Base-by-base conservation (phyloP, 1,284 basidiomycete genomes). In the Naganishia cerealis region DNA sequence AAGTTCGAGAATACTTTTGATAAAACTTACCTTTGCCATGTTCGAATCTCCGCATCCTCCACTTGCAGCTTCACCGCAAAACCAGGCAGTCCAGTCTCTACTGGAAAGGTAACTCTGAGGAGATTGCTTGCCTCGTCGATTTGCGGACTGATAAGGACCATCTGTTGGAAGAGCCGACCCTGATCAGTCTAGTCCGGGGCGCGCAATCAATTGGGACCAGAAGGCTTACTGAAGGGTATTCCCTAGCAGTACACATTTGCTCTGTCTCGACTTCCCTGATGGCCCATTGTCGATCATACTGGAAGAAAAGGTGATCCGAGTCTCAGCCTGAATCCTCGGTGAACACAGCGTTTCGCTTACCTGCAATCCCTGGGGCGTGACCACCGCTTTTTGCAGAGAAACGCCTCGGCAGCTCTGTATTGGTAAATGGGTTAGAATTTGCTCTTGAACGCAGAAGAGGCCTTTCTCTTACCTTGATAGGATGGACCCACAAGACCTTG, bases 211-310 rank as follows among this genome's bases (percentile, higher is more conserved):
- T 16, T 1, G 33, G 6, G 15, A 26, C 16, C 16, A 36, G 3
- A 54, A 16, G 38, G 13, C 55, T 66, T 42, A 68, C 67, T 24
- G 42, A 40, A 36, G 67, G 67, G 29, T 50, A 48, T 24, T 67
- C 65, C 39, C 68, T 24, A 8, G 68, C 68, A 13, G 68, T 70
- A n/a, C 59, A 53, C 40, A 70, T 58, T 8, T 42, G 39, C 24
- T 50, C 48, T 5, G 65, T 67, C 40, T 62, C 48, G 18, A 42
- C 43, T 24, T 67, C 58, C 10, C 65, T 18, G 24, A 70, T 63
- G 8, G 68, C 68, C 68, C 68, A 70, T 57, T 55, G 43, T 15
- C 68, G 57, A 50, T 70, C 68, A 40, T 61, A 70, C 65, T 70
- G 50, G 1, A 24, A 26, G 18, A 36, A 21, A 38, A 46, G 1